Evolutionary conservation across 2,329 filamentous ascomycete genomes (phyloP).

Genomic region (Dissoconium aciculare): DNA sequence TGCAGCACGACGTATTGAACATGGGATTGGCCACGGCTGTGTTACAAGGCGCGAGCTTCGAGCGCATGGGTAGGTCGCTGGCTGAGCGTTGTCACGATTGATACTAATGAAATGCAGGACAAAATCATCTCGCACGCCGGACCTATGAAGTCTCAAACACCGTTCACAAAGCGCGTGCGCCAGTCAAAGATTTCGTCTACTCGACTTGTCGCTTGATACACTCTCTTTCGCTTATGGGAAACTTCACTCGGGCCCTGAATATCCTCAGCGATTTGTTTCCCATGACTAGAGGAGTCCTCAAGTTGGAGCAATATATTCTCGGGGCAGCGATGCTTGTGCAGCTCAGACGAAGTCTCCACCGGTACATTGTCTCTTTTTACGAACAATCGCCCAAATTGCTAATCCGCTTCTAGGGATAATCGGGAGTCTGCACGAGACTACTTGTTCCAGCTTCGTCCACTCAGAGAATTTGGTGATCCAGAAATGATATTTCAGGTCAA

Average conservation of each 20-base stretch:
- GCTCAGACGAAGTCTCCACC: conserved; percentile 46
- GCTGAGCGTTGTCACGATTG: background rate
- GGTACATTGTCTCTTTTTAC: conserved; percentile 18
- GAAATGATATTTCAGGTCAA: conserved; percentile 46
- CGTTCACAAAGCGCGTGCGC: conserved; percentile 49
- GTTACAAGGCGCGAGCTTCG: conserved; percentile 58
- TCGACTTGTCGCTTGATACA: conserved; percentile 57
- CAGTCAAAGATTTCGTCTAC: conserved; percentile 66
- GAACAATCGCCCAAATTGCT: background rate
- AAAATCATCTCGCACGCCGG: conserved; percentile 42
- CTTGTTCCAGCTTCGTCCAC: conserved; percentile 41
- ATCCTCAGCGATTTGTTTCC: conserved; percentile 46
- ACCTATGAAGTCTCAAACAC: conserved; percentile 60
- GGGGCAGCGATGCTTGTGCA: conserved; percentile 53
- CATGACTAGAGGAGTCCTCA: conserved; percentile 55
- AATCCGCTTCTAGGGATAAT: conserved; percentile 33
- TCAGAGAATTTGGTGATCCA: conserved; percentile 31
- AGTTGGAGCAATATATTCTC: conserved; percentile 58
- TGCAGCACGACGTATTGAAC: conserved; percentile 58
- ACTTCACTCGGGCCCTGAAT: conserved; percentile 52
- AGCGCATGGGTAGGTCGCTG: conserved; percentile 47
- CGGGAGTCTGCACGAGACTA: conserved; percentile 42
- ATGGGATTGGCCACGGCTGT: conserved; percentile 62
- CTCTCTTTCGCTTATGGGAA: conserved; percentile 49
- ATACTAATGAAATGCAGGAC: conserved; percentile 25